Evolutionary conservation across 176 grass and related monocot genomes (phyloP), one percentile per base, ranked within the genome.

Genomic region (Dactylis glomerata): DNA sequence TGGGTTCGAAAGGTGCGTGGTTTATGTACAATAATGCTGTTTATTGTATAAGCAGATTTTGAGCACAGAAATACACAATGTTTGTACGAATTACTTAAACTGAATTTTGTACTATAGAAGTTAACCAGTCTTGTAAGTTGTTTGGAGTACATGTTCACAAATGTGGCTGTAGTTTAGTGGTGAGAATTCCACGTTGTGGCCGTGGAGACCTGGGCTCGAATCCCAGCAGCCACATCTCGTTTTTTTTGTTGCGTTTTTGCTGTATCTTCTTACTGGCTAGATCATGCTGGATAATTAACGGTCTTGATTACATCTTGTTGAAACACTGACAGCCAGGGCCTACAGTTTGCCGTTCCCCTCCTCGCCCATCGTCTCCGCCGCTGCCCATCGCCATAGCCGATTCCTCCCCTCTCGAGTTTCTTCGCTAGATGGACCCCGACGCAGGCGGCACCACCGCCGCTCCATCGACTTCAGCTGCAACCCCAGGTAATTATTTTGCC

Each of bases 181-280:
- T 95, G 38, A 95, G 95, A 95, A 94, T 97, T 95, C 85, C 82
- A 94, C 90, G 90, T 91, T 91, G 86, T 92, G 91, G 93, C 96
- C 96, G 88, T 96, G 78, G 89, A 98, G 91, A 96, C 87, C 89
- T 95, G 91, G 77, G 83, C 93, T 93, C 89, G 91, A 98, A 90
- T 90, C 91, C 96, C 87, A 93, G 92, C 91, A 98, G 91, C 96
- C 93, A 90, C 80, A 87, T 5, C 1, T 4, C 1, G 0, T 0
- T 23, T 47, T 63, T 40, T 70, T 45, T 33, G 11, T 58, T 17
- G 26, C 19, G 16, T 52, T 56, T 38, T 61, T 47, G 14, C 3
- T 3, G 59, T 63, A 0, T 20, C 7, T 54, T 22, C 49, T 46
- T 68, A 10, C 30, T 32, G 6, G 33, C 51, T 28, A 14, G 17